These are phyloP conservation scores for Ophiostoma triangulosporum DNA, from an alignment of 2,329 filamentous ascomycete species.

Conservation along the genomic window DNA sequence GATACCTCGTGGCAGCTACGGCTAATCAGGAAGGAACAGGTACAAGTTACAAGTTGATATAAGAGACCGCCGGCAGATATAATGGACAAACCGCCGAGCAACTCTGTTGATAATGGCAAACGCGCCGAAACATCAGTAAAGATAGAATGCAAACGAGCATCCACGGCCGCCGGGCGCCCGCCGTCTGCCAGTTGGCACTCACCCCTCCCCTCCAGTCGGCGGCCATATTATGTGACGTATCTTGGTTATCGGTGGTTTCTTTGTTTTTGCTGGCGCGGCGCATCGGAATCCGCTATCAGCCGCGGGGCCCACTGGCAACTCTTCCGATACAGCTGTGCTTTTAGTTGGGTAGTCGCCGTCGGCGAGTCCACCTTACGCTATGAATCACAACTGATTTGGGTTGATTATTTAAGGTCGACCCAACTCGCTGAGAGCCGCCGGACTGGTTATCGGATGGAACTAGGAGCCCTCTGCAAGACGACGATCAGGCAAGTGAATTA, in stretches of 20 bases:
- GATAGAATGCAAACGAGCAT: too few species aligned
- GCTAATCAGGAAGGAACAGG: background rate
- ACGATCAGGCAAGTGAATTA: too few species aligned
- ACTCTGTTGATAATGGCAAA: too few species aligned
- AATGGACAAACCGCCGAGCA: background rate
- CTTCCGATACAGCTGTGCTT: background rate
- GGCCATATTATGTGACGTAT: slow-evolving; percentile 10
- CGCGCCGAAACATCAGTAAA: too few species aligned
- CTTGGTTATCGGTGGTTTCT: slow-evolving; percentile 5
- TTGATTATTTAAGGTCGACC: background rate
- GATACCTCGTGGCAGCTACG: background rate
- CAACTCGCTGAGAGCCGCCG: too few species aligned
- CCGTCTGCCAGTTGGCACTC: slow-evolving; percentile 2
- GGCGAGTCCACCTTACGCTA: background rate
- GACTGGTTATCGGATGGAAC: too few species aligned
- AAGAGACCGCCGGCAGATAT: too few species aligned
- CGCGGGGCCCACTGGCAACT: slow-evolving; percentile 2
- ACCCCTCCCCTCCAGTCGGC: slow-evolving; percentile 2
- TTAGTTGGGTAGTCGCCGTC: slow-evolving; percentile 3
- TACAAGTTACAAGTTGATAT: background rate
- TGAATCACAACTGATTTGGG: background rate
- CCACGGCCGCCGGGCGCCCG: background rate
- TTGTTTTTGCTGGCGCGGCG: slow-evolving; percentile 1
- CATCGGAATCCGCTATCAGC: slow-evolving; percentile 9
- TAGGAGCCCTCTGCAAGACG: too few species aligned